Conservation (phyloP, 208 protist species). For the Kentomonas sorsogonicus region DNA sequence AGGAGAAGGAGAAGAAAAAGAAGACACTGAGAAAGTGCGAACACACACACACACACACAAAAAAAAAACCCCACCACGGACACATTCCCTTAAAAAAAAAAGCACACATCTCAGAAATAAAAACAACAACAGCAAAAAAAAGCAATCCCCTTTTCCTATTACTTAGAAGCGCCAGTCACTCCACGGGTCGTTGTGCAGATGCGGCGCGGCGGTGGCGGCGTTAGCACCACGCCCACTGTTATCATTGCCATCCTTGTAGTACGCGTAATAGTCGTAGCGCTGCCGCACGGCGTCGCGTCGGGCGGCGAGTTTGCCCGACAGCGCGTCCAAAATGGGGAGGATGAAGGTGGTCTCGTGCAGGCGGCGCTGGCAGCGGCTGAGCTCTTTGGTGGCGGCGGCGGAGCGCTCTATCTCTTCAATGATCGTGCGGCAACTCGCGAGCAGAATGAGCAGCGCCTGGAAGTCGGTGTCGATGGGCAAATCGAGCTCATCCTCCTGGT, state of each 20-base stretch:
- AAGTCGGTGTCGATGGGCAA: slow-evolving; percentile 28
- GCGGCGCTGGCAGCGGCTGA: slow-evolving; percentile 32
- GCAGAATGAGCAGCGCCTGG: slow-evolving; percentile 19
- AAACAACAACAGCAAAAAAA: too few species aligned
- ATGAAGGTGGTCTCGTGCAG: slow-evolving; percentile 27
- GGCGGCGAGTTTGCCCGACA: slow-evolving; percentile 15
- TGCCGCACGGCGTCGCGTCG: slow-evolving; percentile 13
- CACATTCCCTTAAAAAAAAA: slow-evolving; percentile 4
- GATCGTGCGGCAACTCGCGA: slow-evolving; percentile 23
- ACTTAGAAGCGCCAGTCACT: slow-evolving; percentile 28
- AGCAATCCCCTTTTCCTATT: too few species aligned
- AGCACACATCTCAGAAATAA: too few species aligned
- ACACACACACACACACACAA: background rate
- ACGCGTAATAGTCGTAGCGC: slow-evolving; percentile 17
- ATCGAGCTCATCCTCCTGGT: slow-evolving; percentile 26
- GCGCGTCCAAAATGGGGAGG: slow-evolving; percentile 18
- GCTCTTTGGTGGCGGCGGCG: slow-evolving; percentile 9
- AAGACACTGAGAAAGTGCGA: background rate
- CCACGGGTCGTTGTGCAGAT: slow-evolving; percentile 16
- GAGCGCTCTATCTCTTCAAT: slow-evolving; percentile 24
- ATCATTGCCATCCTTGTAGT: background rate
- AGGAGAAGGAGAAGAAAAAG: background rate
- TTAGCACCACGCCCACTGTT: slow-evolving; percentile 15
- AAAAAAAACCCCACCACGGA: too few species aligned
- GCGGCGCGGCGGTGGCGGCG: too few species aligned